These are phyloP conservation scores for Linaria vulgaris DNA, from an alignment of 257 asterid species.

Conservation along the genomic window DNA sequence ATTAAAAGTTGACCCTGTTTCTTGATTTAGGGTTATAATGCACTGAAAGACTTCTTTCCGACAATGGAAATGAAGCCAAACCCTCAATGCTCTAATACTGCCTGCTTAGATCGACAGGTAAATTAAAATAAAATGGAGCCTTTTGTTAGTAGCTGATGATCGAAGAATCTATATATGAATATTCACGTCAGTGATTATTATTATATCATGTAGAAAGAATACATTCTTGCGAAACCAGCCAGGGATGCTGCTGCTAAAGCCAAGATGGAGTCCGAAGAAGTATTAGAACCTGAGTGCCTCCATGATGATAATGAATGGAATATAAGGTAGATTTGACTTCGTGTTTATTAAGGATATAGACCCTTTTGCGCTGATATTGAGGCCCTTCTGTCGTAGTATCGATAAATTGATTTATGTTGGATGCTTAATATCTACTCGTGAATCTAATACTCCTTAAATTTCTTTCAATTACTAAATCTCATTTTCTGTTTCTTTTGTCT, in stretches of 20 bases:
- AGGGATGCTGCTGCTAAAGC: constrained; percentile 90
- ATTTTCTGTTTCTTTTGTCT: constrained; percentile 7
- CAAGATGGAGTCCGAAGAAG: constrained; percentile 57
- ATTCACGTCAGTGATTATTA: neutral
- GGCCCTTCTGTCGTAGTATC: constrained; percentile 4
- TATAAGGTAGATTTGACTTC: constrained; percentile 55
- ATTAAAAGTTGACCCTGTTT: neutral
- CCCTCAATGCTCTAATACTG: constrained; percentile 89
- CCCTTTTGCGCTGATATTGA: neutral
- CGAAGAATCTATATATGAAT: neutral
- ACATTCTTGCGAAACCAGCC: constrained; percentile 67
- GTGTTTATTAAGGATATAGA: neutral
- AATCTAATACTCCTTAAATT: too few species aligned
- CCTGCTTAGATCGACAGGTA: constrained; percentile 98
- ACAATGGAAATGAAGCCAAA: constrained; percentile 98
- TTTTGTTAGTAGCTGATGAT: neutral
- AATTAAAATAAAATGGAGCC: constrained; percentile 16
- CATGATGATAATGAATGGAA: constrained; percentile 96
- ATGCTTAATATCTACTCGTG: too few species aligned
- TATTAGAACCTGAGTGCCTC: constrained; percentile 52
- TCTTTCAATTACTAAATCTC: neutral
- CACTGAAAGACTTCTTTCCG: constrained; percentile 94
- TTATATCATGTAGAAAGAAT: constrained; percentile 62
- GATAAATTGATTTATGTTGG: neutral
- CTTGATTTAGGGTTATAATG: constrained; percentile 82